Evolutionary conservation across 2,329 filamentous ascomycete species (phyloP).

Genomic region (Aspergillus quadricinctus): DNA sequence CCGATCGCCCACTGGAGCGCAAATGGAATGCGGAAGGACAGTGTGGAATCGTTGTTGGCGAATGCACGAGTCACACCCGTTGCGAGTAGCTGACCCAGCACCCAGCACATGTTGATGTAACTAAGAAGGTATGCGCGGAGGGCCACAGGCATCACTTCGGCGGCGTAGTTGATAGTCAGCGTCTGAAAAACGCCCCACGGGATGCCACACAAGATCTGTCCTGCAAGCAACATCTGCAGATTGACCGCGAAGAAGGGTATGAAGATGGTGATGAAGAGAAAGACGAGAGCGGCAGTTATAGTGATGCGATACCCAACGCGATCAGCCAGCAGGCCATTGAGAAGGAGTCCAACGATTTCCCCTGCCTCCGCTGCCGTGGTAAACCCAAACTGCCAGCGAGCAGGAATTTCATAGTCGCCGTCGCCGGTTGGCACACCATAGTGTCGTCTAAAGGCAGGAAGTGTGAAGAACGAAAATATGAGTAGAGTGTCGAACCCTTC

Average conservation of each 20-base stretch:
- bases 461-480: conserved; percentile 17
- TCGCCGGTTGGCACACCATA: conserved; percentile 15
- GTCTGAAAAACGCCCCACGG: conserved; percentile 36
- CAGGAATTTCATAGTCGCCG: conserved; percentile 18
- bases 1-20: conserved; percentile 31
- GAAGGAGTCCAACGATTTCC: conserved; percentile 15
- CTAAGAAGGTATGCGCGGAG: conserved; percentile 30
- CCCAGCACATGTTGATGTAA: conserved; percentile 21
- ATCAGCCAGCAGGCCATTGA: conserved; percentile 20
- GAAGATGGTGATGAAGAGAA: conserved; percentile 29
- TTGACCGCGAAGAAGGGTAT: conserved; percentile 39
- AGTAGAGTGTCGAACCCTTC: conserved; percentile 22
- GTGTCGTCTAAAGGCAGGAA: conserved; percentile 19
- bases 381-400: conserved; percentile 25
- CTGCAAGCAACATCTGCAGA: conserved; percentile 31
- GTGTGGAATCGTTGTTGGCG: not conserved
- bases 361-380: conserved; percentile 4
- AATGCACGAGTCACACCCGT: not conserved
- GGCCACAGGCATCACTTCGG: conserved; percentile 35
- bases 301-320: conserved; percentile 25
- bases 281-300: conserved; percentile 20
- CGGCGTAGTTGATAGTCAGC: conserved; percentile 35
- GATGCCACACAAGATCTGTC: conserved; percentile 38
- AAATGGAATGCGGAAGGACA: conserved; percentile 36
- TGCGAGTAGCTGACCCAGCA: not conserved